phyloP scores from a whole-genome alignment of 805 yeast species.

The Allodekkera sacchari region DNA sequence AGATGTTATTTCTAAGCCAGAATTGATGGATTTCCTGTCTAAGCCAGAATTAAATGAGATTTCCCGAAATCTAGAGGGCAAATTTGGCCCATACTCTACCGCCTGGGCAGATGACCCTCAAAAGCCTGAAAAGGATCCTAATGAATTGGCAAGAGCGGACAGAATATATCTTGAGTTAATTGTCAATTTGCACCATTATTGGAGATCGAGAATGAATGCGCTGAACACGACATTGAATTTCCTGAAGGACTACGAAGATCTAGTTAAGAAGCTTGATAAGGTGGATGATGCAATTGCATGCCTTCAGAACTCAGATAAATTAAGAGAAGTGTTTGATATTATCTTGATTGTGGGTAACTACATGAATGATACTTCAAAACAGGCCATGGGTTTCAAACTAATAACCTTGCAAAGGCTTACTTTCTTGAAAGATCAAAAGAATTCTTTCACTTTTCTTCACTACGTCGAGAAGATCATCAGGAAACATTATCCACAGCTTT shows the following conservation, averaged over 20 bases:
- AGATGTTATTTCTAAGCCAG: conserved; percentile 58
- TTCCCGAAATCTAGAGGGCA: conserved; percentile 60
- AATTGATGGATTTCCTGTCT: conserved; percentile 77
- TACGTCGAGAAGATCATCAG: conserved; percentile 88
- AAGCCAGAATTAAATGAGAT: conserved; percentile 71
- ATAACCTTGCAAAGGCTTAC: conserved; percentile 84
- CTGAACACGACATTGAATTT: conserved; percentile 58
- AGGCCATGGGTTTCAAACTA: conserved; percentile 87
- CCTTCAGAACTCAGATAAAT: conserved; percentile 54
- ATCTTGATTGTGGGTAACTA: conserved; percentile 90
- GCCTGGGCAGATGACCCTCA: conserved; percentile 43
- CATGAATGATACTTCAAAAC: conserved; percentile 90
- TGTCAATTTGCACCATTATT: conserved; percentile 77
- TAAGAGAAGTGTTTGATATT: conserved; percentile 69
- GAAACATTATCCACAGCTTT: conserved; percentile 71
- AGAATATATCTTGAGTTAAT: conserved; percentile 74
- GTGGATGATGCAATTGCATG: conserved; percentile 69
- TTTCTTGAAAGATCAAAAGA: conserved; percentile 83
- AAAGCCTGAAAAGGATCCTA: conserved; percentile 61
- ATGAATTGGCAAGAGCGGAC: conserved; percentile 80
- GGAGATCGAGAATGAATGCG: conserved; percentile 90
- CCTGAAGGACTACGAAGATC: conserved; percentile 71
- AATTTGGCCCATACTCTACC: conserved; percentile 71
- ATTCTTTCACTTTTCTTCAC: conserved; percentile 82
- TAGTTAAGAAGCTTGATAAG: conserved; percentile 55